Conservation (phyloP, 78 protist species). For the slime mould (Dictyostelium discoideum) region dicty_2.7 NC_007088.5:5477001-5477500, state of each 20-base stretch:
- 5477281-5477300: not conserved
- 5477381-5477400: not conserved
- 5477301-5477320: not conserved
- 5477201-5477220: slow-evolving; percentile 8
- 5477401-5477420: not conserved
- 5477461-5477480: not conserved
- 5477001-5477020: not conserved
- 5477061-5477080: not conserved
- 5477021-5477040: not conserved
- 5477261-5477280: not conserved
- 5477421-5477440: not conserved
- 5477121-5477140: slow-evolving; percentile 45
- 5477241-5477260: not conserved
- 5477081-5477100: not conserved
- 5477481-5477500: not conserved
- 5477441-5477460: too few species aligned
- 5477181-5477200: slow-evolving; percentile 62
- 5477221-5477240: slow-evolving; percentile 11
- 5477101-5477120: slow-evolving; percentile 9
- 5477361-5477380: not conserved
- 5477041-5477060: slow-evolving; percentile 4
- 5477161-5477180: slow-evolving; percentile 7
- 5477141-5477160: slow-evolving; percentile 15
- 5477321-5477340: not conserved
- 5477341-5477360: not conserved